These are phyloP conservation scores for Durusdinium trenchii DNA, from an alignment of 73 alveolate species.

Conservation along the genomic window DNA sequence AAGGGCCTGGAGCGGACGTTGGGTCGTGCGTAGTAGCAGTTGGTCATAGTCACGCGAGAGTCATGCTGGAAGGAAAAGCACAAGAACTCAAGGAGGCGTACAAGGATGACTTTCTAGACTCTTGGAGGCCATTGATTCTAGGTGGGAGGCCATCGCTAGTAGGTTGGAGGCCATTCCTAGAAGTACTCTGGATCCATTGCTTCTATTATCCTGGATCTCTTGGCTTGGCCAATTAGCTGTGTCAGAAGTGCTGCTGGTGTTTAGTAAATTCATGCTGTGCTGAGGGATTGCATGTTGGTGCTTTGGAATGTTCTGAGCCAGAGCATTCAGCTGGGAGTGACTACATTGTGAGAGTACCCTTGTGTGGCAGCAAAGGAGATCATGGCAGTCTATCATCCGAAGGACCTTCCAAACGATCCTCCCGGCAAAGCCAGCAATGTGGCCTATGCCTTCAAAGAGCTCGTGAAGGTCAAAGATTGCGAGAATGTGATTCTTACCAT, in stretches of 20 bases:
- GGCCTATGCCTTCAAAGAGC: constrained; percentile 40
- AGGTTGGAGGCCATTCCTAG: too few relatives aligned
- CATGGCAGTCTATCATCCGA: constrained; percentile 42
- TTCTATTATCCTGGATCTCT: too few relatives aligned
- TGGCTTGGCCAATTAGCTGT: too few relatives aligned
- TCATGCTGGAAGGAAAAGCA: neutral
- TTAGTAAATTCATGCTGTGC: too few relatives aligned
- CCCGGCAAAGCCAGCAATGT: constrained; percentile 95
- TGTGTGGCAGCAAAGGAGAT: constrained; percentile 33
- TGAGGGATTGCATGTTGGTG: neutral
- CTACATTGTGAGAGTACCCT: neutral
- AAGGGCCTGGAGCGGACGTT: neutral
- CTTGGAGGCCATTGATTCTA: neutral
- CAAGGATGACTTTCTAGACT: constrained; percentile 20
- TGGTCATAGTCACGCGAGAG: neutral
- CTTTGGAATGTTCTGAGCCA: neutral
- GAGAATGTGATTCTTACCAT: constrained; percentile 62
- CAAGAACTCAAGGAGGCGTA: constrained; percentile 9
- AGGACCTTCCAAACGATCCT: constrained; percentile 76
- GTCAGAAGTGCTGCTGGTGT: too few relatives aligned
- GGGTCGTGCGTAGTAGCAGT: neutral
- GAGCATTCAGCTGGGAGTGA: neutral
- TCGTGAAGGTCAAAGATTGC: neutral
- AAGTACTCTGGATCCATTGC: too few relatives aligned
- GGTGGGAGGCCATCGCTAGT: too few relatives aligned